phyloP scores from a whole-genome alignment of 2,329 filamentous ascomycete species.

The Fusarium nematophilum region DNA sequence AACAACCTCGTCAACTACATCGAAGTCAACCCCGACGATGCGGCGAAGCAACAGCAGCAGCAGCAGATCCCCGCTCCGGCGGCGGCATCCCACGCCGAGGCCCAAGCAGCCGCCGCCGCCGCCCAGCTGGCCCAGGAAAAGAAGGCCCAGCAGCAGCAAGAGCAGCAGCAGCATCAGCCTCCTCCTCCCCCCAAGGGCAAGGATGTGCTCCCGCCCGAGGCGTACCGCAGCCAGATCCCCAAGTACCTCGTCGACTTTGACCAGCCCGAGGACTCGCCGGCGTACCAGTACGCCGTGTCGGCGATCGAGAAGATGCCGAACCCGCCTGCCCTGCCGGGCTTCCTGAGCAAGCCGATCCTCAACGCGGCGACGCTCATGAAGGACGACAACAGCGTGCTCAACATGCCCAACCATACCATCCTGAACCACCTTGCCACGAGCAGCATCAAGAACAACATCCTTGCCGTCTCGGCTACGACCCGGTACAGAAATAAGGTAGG shows the following conservation, averaged over 20 bases:
- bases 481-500: conserved; percentile 93
- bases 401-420: conserved; percentile 97
- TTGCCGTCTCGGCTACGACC: conserved; percentile 97
- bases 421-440: conserved; percentile 97
- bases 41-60: too few species aligned
- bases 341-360: conserved; percentile 92
- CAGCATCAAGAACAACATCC: conserved; percentile 95
- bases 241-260: conserved; percentile 90
- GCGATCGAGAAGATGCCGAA: conserved; percentile 84
- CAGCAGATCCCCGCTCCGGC: conserved; percentile 45
- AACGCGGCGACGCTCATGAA: conserved; percentile 94
- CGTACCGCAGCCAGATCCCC: conserved; percentile 81
- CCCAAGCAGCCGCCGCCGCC: conserved; percentile 21
- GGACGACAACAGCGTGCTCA: conserved; percentile 96
- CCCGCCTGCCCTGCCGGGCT: conserved; percentile 87
- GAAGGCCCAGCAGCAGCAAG: neutral
- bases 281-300: conserved; percentile 78
- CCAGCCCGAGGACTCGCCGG: conserved; percentile 79
- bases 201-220: conserved; percentile 64
- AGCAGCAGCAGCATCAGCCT: conserved; percentile 13
- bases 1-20: conserved; percentile 99
- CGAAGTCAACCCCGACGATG: conserved; percentile 85
- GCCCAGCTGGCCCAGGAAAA: conserved; percentile 20
- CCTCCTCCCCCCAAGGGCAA: conserved; percentile 61
- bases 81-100: conserved; percentile 45